Evolutionary conservation across 164 flowering plant species (phyloP), one percentile per base, ranked within the genome.

Genomic region (Kingdonia uniflora): DNA sequence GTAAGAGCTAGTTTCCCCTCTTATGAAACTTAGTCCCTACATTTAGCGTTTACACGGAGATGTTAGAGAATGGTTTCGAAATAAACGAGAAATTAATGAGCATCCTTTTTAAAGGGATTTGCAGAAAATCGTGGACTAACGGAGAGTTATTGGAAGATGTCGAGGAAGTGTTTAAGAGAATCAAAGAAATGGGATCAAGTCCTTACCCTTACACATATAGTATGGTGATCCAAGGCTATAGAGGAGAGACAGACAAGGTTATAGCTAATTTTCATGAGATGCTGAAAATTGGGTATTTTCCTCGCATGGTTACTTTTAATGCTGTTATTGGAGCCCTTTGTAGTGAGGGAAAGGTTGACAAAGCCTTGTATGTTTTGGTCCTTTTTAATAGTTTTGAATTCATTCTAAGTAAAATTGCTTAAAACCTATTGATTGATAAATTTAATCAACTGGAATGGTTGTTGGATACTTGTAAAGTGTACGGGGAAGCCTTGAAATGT

Each of bases 71-170:
- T 29, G 95, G 89, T 15, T 70, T 70, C 21, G 58, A 67, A 48
- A 74, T 72, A n/a, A 79, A 77, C 13, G 81, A 68, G 62, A 77
- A 73, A 66, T 64, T 78, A 69, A 60, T 74, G 77, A 82, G 78
- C 55, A 62, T 64, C 13, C 69, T 82, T 11, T 41, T 83, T 37
- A 76, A 81, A 60, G 74, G 71, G 14, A 52, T 87, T 56, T 90
- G 95, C 57, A 70, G 78, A 76, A 67, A 46, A 56, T 81, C 89
- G 0, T 69, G 75, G 71, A 60, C 68, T 42, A 75, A 83, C 41
- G 61, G 55, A 15, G 68, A 49, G 26, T 35, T 76, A 25, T 53
- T 77, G 19, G 57, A 52, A 26, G 75, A 74, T 62, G 86, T 75
- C 7, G 64, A 69, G 37, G 55, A 68, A 24, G 57, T 87, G 60